A percentile compares a stretch with the other conserved stretches of the same genome.
These are phyloP conservation scores for Lactifluus piperatus DNA, from an alignment of 768 basidiomycete genomes.

Conservation along the genomic window DNA sequence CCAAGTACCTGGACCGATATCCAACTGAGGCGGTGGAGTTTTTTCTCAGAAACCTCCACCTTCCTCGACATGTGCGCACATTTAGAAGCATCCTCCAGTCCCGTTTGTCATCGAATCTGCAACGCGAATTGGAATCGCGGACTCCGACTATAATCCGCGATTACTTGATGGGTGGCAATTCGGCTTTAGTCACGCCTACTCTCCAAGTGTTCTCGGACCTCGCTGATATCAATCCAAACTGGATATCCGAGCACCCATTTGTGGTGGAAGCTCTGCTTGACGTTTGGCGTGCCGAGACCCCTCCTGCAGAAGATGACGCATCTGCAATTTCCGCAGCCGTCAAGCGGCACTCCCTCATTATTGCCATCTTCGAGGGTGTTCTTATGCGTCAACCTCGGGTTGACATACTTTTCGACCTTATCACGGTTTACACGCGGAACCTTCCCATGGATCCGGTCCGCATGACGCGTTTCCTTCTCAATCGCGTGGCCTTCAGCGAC, in stretches of 20 bases:
- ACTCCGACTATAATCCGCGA: conserved; percentile 44
- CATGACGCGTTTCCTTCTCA: conserved; percentile 78
- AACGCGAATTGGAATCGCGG: conserved; percentile 56
- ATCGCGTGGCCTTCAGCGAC: conserved; percentile 68
- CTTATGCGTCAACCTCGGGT: conserved; percentile 67
- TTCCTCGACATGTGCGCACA: conserved; percentile 74
- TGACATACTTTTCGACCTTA: conserved; percentile 83
- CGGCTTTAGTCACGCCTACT: conserved; percentile 51
- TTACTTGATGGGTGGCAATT: conserved; percentile 43
- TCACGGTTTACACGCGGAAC: conserved; percentile 69
- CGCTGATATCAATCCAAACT: conserved; percentile 51
- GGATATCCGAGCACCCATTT: conserved; percentile 60
- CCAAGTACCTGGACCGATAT: conserved; percentile 87
- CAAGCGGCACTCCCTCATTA: conserved; percentile 54
- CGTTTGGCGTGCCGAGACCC: conserved; percentile 56
- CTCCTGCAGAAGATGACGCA: conserved; percentile 28
- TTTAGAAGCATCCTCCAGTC: conserved; percentile 77
- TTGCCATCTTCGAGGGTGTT: conserved; percentile 69
- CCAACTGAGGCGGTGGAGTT: conserved; percentile 78
- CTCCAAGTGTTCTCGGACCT: conserved; percentile 75
- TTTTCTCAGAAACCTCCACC: conserved; percentile 70
- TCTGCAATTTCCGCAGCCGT: conserved; percentile 42
- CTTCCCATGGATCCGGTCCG: conserved; percentile 75
- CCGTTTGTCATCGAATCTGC: conserved; percentile 64
- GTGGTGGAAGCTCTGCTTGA: conserved; percentile 64